phyloP scores from a whole-genome alignment of 805 yeast species.

The Starmerella stellata region DNA sequence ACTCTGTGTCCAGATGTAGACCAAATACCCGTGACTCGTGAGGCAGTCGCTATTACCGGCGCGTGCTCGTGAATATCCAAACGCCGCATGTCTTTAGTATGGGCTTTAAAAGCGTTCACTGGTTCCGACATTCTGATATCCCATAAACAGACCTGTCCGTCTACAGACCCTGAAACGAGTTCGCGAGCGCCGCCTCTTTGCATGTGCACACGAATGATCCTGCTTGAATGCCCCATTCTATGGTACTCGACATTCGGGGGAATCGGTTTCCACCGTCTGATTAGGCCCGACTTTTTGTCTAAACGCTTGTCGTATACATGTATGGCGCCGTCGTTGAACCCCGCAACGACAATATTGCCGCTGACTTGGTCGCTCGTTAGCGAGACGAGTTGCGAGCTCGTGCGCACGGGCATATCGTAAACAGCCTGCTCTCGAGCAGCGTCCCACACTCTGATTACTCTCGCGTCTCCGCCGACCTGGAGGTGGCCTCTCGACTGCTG shows the following conservation, averaged over 20 bases:
- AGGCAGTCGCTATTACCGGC: slow-evolving; percentile 78
- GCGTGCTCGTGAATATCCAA: slow-evolving; percentile 91
- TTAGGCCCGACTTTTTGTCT: slow-evolving; percentile 71
- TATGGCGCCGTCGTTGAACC: slow-evolving; percentile 77
- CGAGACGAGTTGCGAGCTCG: slow-evolving; percentile 72
- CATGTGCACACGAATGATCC: slow-evolving; percentile 71
- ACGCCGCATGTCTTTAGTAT: slow-evolving; percentile 37
- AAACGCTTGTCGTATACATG: slow-evolving; percentile 81
- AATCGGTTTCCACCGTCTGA: slow-evolving; percentile 47
- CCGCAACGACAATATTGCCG: slow-evolving; percentile 76
- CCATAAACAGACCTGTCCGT: slow-evolving; percentile 77
- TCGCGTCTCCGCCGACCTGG: slow-evolving; percentile 85
- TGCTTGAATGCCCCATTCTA: slow-evolving; percentile 26
- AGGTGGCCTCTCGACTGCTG: slow-evolving; percentile 87
- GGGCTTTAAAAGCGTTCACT: slow-evolving; percentile 46
- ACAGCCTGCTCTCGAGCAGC: slow-evolving; percentile 83
- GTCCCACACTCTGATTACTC: slow-evolving; percentile 85
- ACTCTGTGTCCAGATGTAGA: slow-evolving; percentile 66
- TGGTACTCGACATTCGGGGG: not conserved
- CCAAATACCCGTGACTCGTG: slow-evolving; percentile 62
- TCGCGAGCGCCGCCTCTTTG: slow-evolving; percentile 94
- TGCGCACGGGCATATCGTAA: slow-evolving; percentile 76
- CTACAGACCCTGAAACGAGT: slow-evolving; percentile 56
- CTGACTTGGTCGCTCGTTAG: slow-evolving; percentile 90
- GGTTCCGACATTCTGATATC: slow-evolving; percentile 61